Percentiles rank a stretch among this genome's conserved stretches.
These are phyloP conservation scores for Citrus sinensis DNA, from an alignment of 345 rosid species.

Conservation along the genomic window DVS_A1.0 CM039161.1:711001-711500, in stretches of 20 bases:
- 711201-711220: not conserved
- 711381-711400: not conserved
- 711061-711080: slow-evolving; percentile 98
- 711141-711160: not conserved
- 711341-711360: not conserved
- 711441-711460: not conserved
- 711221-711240: not conserved
- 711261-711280: not conserved
- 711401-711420: not conserved
- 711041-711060: slow-evolving; percentile 95
- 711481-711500: not conserved
- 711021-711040: slow-evolving; percentile 98
- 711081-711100: slow-evolving; percentile 60
- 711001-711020: slow-evolving; percentile 94
- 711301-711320: not conserved
- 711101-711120: slow-evolving; percentile 9
- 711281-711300: not conserved
- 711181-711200: not conserved
- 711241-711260: not conserved
- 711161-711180: not conserved
- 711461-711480: not conserved
- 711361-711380: not conserved
- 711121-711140: not conserved
- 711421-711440: not conserved
- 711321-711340: not conserved